Base-by-base conservation (phyloP, 805 yeast species). In the Zygoascus tannicola region DNA sequence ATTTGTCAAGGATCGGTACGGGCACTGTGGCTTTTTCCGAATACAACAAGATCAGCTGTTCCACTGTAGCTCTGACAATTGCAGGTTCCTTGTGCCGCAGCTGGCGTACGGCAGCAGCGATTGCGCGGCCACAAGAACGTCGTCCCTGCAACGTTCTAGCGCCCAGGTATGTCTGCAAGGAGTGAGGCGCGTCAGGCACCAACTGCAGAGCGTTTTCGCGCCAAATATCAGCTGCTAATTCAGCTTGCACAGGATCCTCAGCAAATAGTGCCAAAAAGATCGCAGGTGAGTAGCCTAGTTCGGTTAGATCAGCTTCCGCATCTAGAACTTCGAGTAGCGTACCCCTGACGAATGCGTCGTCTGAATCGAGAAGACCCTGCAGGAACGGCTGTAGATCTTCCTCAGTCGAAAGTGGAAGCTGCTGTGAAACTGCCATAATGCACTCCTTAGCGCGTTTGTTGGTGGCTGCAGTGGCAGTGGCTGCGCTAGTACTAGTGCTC, bases 281-380 rank as follows among this genome's bases (percentile, higher is more conserved):
- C 15, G 40, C 40, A 22, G 40, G 32, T 5, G 35, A 18, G 56
- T 70, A 76, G 2, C 62, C 60, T 50, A 69, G 52, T 35, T 70
- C 75, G 3, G 57, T 48, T 2, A 69, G 65, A 2, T 74, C 69
- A 42, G 82, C 66, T 56, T 92, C 97, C 41, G 86, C 76, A 60
- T 90, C 97, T 23, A 90, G 59, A 5, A 81, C 81, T 59, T 92
- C 97, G 50, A 92, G 68, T 35, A 88, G 75, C 0, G 95, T 74
- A 7, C 78, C 71, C 50, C 95, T 78, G 5, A 86, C 94, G 64
- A 83, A 84, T 3, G 68, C 64, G 48, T 78, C 81, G 10, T 26
- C 30, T 0, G 84, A 74, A 0, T 81, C 68, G 21, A 86, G 64
- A 8, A 78, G 56, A 30, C 74, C 75, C 8, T 69, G 63, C 28